Evolutionary conservation across 1,284 basidiomycete genomes (phyloP).

Genomic region (Heterobasidion annosum): DNA sequence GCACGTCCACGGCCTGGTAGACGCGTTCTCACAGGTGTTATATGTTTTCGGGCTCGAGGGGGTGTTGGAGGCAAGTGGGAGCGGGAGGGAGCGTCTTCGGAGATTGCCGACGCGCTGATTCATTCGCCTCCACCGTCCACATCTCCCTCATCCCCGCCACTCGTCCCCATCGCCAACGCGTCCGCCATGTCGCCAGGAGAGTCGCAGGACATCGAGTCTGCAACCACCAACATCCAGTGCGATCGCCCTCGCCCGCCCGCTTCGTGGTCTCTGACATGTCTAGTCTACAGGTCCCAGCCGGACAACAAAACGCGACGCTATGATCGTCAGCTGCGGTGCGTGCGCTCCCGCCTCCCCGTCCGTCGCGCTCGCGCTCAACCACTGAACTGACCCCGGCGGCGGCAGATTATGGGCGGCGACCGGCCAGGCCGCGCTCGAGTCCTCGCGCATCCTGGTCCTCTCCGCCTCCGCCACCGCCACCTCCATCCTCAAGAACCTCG

Average conservation of each 20-base stretch:
- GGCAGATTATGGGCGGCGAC: conserved; percentile 88
- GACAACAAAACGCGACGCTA: conserved; percentile 85
- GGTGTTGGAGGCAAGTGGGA: too few species aligned
- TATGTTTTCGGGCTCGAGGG: too few species aligned
- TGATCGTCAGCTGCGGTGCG: conserved; percentile 84
- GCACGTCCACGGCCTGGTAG: too few species aligned
- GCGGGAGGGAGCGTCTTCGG: too few species aligned
- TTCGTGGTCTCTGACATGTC: conserved; percentile 4
- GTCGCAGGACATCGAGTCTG: conserved; percentile 43
- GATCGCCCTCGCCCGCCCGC: conserved; percentile 6
- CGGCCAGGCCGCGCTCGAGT: conserved; percentile 87
- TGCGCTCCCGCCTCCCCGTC: background rate
- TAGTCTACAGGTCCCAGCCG: conserved; percentile 35
- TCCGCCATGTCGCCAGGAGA: conserved; percentile 16
- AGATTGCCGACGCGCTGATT: too few species aligned
- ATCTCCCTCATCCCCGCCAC: too few species aligned
- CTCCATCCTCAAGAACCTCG: conserved; percentile 35
- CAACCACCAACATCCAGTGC: conserved; percentile 42
- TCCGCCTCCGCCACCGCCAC: conserved; percentile 72
- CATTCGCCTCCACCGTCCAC: too few species aligned
- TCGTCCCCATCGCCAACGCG: too few species aligned
- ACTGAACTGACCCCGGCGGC: background rate
- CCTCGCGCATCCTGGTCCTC: conserved; percentile 69
- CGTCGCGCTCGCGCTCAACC: background rate
- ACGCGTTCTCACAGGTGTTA: too few species aligned